These are phyloP conservation scores for Vaccinium macrocarpon DNA, from an alignment of 148 eudicot genomes.

Conservation along the genomic window DNA sequence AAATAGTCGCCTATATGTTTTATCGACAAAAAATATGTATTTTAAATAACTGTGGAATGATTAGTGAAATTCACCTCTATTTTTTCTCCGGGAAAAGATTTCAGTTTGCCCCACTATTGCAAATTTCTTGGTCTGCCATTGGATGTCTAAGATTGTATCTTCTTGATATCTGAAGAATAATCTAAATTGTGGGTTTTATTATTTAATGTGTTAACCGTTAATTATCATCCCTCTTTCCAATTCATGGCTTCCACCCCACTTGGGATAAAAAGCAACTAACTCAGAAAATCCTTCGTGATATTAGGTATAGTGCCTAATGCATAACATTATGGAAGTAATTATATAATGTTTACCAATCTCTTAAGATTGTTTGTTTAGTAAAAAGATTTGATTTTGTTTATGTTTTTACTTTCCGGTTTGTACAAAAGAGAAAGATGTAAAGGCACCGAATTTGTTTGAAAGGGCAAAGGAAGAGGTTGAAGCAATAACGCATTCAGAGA, in stretches of 20 bases:
- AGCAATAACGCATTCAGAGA: constrained; percentile 29
- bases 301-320: neutral
- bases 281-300: neutral
- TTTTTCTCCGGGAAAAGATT: no score
- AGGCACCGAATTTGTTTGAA: constrained; percentile 42
- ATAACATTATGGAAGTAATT: neutral
- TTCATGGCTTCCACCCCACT: neutral
- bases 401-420: neutral
- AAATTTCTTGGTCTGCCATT: no score
- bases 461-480: constrained; percentile 43
- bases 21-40: no score
- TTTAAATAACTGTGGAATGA: no score
- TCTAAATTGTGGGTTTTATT: neutral
- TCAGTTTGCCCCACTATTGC: no score
- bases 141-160: neutral
- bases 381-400: neutral
- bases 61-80: no score
- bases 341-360: neutral
- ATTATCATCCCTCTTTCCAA: neutral
- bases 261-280: neutral
- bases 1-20: no score
- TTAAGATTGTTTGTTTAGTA: neutral
- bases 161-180: neutral
- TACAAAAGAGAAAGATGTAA: constrained; percentile 41
- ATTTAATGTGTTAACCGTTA: neutral